Percentiles rank a stretch among this genome's conserved stretches.
phyloP scores from a whole-genome alignment of 306 rosid species.

The Vigna radiata region DNA sequence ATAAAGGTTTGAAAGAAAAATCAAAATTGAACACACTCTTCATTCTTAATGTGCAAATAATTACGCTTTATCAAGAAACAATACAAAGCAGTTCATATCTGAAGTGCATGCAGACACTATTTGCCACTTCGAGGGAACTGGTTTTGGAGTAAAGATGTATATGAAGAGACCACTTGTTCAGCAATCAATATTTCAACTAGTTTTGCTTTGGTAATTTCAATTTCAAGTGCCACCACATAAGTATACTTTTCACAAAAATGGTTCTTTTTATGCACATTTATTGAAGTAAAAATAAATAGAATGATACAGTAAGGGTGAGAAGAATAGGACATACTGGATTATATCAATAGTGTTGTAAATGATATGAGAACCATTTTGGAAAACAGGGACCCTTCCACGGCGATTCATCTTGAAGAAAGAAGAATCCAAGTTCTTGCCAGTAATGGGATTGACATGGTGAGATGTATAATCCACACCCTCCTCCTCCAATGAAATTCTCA shows the following conservation, averaged over 20 bases:
- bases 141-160: not conserved
- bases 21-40: not conserved
- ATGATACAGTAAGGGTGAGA: not conserved
- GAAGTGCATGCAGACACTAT: not conserved
- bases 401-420: constrained; percentile 71
- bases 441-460: constrained; percentile 76
- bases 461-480: constrained; percentile 56
- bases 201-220: not conserved
- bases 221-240: not conserved
- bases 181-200: not conserved
- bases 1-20: not conserved
- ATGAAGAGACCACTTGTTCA: not conserved
- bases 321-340: constrained; percentile 63
- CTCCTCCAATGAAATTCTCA: constrained; percentile 33
- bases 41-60: not conserved
- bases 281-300: not conserved
- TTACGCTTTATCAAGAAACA: not conserved
- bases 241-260: not conserved
- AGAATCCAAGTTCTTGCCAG: constrained; percentile 79
- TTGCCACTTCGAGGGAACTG: not conserved
- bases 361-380: constrained; percentile 74
- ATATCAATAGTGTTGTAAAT: constrained; percentile 70
- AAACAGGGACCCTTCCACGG: constrained; percentile 67
- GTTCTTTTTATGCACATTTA: not conserved
- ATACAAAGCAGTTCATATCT: not conserved